Conservation (phyloP, 768 basidiomycete species). For the Suillus variegatus region DNA sequence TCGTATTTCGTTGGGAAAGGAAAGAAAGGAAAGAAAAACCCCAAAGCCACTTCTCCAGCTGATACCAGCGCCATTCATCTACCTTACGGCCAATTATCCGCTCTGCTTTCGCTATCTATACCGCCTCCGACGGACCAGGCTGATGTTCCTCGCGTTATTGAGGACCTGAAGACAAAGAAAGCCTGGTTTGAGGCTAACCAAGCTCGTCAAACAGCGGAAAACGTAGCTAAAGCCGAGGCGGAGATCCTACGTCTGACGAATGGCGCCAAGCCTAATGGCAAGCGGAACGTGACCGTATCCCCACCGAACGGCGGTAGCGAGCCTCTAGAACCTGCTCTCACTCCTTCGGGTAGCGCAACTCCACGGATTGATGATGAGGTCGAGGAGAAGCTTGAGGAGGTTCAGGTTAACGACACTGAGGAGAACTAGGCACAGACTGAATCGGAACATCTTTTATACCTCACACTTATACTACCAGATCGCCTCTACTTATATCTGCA, state of each 20-base stretch:
- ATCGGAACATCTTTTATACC: constrained; percentile 18
- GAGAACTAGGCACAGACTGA: constrained; percentile 14
- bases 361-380: constrained; percentile 37
- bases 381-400: constrained; percentile 44
- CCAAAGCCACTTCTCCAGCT: constrained; percentile 42
- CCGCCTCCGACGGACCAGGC: constrained; percentile 77
- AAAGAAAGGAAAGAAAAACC: constrained; percentile 60
- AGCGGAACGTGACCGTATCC: constrained; percentile 21
- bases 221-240: constrained; percentile 77
- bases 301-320: constrained; percentile 44
- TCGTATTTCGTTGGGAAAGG: constrained; percentile 78
- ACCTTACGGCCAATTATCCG: constrained; percentile 83
- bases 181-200: constrained; percentile 95
- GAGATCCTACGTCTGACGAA: constrained; percentile 65
- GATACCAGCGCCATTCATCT: constrained; percentile 52
- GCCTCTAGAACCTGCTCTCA: constrained; percentile 37
- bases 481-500: constrained; percentile 21
- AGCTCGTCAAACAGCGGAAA: constrained; percentile 73
- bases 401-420: constrained; percentile 32
- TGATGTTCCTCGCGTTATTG: constrained; percentile 83
- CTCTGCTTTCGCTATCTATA: constrained; percentile 86
- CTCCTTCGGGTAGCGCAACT: constrained; percentile 33
- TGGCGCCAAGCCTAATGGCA: constrained; percentile 39
- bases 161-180: constrained; percentile 93
- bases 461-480: constrained; percentile 20